These are phyloP conservation scores for Cyphellophora europaea DNA, from an alignment of 2,329 filamentous ascomycete genomes.

Conservation along the genomic window DNA sequence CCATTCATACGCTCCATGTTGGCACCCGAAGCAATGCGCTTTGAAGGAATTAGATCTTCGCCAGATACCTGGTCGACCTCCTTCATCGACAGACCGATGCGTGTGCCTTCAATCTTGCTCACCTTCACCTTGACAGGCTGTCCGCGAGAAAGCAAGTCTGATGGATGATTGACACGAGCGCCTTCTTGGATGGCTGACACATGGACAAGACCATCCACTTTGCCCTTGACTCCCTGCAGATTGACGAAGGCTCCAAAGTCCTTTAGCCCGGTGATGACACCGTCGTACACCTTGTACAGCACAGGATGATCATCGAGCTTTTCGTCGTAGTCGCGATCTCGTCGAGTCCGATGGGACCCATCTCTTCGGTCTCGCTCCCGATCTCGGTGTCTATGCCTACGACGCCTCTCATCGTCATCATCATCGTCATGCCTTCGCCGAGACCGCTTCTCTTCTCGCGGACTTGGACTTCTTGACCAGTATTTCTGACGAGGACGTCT, in stretches of 20 bases:
- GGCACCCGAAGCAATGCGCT: slow-evolving; percentile 74
- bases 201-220: slow-evolving; percentile 87
- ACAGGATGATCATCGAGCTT: slow-evolving; percentile 65
- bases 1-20: slow-evolving; percentile 78
- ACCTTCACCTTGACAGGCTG: slow-evolving; percentile 92
- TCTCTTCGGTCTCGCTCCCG: slow-evolving; percentile 20
- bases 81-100: slow-evolving; percentile 90
- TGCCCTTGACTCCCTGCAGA: slow-evolving; percentile 74
- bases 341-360: slow-evolving; percentile 28
- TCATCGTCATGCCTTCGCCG: slow-evolving; percentile 37
- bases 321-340: slow-evolving; percentile 37
- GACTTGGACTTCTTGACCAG: slow-evolving; percentile 45
- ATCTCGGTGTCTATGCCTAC: slow-evolving; percentile 8
- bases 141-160: slow-evolving; percentile 70
- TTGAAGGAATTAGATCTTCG: slow-evolving; percentile 69
- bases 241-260: slow-evolving; percentile 96
- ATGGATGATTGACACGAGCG: slow-evolving; percentile 81
- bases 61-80: slow-evolving; percentile 89
- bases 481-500: slow-evolving; percentile 35
- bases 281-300: slow-evolving; percentile 80
- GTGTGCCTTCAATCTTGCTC: slow-evolving; percentile 68
- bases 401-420: slow-evolving; percentile 21
- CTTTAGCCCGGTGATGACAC: slow-evolving; percentile 82
- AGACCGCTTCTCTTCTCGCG: slow-evolving; percentile 27
- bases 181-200: slow-evolving; percentile 81